Conservation (phyloP, 2,329 filamentous ascomycete genomes). For the Helminthosporium solani region DNA sequence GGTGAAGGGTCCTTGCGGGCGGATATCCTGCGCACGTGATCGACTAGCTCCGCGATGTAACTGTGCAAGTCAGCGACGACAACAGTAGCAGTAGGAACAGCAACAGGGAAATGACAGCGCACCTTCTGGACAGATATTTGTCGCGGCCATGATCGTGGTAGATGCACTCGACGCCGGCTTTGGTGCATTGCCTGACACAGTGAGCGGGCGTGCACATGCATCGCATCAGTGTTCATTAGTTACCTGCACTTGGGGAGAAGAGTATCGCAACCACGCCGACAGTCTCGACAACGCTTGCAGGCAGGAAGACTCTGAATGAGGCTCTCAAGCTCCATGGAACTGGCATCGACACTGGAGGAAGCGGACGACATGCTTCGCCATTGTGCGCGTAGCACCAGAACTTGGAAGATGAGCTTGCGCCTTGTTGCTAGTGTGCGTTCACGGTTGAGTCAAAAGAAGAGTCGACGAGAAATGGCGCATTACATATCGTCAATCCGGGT, state of each 20-base stretch:
- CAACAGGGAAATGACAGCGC: conserved; percentile 2
- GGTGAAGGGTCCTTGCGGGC: conserved; percentile 22
- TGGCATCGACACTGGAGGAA: conserved; percentile 6
- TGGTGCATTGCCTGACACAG: conserved; percentile 37
- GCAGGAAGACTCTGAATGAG: conserved; percentile 33
- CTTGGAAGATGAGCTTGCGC: no score
- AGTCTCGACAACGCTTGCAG: conserved; percentile 39
- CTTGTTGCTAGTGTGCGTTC: no score
- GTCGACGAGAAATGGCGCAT: not conserved
- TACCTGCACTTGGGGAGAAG: conserved; percentile 39
- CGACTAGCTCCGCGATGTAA: conserved; percentile 38
- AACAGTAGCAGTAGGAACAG: not conserved
- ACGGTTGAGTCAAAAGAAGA: not conserved
- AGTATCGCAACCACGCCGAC: conserved; percentile 40
- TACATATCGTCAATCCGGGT: not conserved
- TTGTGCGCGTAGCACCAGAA: conserved; percentile 2
- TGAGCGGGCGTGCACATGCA: not conserved
- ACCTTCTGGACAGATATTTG: conserved; percentile 34
- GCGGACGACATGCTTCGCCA: conserved; percentile 22
- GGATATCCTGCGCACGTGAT: conserved; percentile 36
- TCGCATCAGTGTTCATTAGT: not conserved
- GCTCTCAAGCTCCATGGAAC: conserved; percentile 18
- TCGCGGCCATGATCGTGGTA: conserved; percentile 39
- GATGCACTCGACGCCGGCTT: conserved; percentile 37
- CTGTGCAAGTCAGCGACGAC: conserved; percentile 19